Evolutionary conservation across 257 asterid species (phyloP).

Genomic region (Orobanche coerulescens): DNA sequence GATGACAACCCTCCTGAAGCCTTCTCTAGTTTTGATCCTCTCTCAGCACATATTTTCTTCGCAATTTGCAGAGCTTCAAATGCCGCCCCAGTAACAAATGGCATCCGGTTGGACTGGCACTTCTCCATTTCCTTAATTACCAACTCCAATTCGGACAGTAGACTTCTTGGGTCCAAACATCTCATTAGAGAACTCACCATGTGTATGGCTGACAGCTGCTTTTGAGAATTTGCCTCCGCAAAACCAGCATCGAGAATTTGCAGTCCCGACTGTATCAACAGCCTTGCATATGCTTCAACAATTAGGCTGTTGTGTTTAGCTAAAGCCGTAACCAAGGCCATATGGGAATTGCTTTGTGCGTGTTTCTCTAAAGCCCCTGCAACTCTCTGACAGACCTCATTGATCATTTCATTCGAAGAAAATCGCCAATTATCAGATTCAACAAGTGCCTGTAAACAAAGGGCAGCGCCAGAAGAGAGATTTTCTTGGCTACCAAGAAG

Average conservation of each 20-base stretch:
- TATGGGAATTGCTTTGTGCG: slow-evolving; percentile 61
- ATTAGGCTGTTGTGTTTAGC: slow-evolving; percentile 70
- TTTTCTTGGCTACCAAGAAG: slow-evolving; percentile 75
- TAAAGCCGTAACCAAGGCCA: slow-evolving; percentile 74
- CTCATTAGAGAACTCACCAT: slow-evolving; percentile 80
- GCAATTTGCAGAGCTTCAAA: slow-evolving; percentile 78
- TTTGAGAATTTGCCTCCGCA: slow-evolving; percentile 64
- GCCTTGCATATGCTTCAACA: slow-evolving; percentile 88
- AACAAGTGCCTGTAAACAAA: slow-evolving; percentile 76
- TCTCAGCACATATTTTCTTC: slow-evolving; percentile 46
- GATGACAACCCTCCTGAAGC: slow-evolving; percentile 29
- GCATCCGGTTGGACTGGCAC: slow-evolving; percentile 75
- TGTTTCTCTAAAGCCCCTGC: slow-evolving; percentile 82
- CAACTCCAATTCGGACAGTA: slow-evolving; percentile 56
- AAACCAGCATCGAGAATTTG: slow-evolving; percentile 51
- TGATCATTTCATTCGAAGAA: slow-evolving; percentile 75
- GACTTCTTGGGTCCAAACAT: slow-evolving; percentile 70
- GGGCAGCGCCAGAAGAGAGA: slow-evolving; percentile 88
- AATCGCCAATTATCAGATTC: slow-evolving; percentile 89
- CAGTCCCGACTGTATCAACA: slow-evolving; percentile 58
- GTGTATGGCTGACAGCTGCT: slow-evolving; percentile 72
- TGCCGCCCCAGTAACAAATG: slow-evolving; percentile 85
- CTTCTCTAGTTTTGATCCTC: slow-evolving; percentile 41
- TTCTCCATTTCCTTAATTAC: slow-evolving; percentile 75
- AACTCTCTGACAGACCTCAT: slow-evolving; percentile 90